Evolutionary conservation across 179 eudicot genomes (phyloP).

Genomic region (Corrigiola litoralis): DNA sequence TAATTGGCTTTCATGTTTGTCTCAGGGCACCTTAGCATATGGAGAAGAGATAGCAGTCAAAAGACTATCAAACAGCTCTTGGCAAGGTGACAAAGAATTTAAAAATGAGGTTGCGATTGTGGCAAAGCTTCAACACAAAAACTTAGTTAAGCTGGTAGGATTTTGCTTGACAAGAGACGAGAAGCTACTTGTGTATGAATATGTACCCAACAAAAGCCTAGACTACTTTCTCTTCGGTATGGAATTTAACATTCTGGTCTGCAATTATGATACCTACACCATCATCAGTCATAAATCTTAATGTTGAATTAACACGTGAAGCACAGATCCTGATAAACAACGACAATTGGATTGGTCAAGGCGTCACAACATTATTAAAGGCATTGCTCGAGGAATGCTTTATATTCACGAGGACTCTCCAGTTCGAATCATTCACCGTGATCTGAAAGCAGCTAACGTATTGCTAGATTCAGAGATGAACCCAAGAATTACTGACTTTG

Average conservation of each 20-base stretch:
- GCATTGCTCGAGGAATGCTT: slow-evolving; percentile 25
- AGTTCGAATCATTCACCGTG: slow-evolving; percentile 22
- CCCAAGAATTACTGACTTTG: slow-evolving; percentile 29
- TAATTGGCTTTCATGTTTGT: not conserved
- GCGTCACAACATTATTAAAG: slow-evolving; percentile 24
- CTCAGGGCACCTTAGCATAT: slow-evolving; percentile 17
- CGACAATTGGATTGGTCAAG: slow-evolving; percentile 18
- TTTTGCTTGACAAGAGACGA: slow-evolving; percentile 17
- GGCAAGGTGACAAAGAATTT: slow-evolving; percentile 31
- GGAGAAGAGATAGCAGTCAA: slow-evolving; percentile 30
- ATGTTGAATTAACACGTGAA: not conserved
- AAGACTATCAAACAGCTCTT: slow-evolving; percentile 21
- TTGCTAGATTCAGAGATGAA: slow-evolving; percentile 21
- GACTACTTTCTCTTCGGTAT: slow-evolving; percentile 28
- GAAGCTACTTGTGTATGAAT: slow-evolving; percentile 23
- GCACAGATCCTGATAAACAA: slow-evolving; percentile 16
- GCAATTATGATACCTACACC: too few species aligned
- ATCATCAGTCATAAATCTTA: not conserved
- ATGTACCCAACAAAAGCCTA: slow-evolving; percentile 22
- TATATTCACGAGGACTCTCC: slow-evolving; percentile 31
- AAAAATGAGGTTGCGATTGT: slow-evolving; percentile 19
- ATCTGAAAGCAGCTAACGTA: slow-evolving; percentile 26
- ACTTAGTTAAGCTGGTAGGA: slow-evolving; percentile 27
- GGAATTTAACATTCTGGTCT: not conserved
- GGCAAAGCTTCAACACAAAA: slow-evolving; percentile 32